Conservation (phyloP, 768 basidiomycete genomes). For the Collybia mongolica region DNA sequence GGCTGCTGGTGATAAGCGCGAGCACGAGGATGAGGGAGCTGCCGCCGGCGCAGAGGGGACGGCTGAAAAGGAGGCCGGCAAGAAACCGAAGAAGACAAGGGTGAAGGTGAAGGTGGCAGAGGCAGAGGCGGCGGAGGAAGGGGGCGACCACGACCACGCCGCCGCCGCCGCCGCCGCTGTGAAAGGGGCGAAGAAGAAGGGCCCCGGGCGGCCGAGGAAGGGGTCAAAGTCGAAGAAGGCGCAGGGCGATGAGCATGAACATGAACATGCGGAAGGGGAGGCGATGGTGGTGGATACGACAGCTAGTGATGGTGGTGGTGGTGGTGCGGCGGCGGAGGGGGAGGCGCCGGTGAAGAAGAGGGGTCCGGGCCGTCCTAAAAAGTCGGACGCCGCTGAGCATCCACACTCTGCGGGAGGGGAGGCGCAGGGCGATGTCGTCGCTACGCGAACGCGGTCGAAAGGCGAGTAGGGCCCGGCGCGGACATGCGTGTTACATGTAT, state of each 20-base stretch:
- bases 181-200: constrained; percentile 11
- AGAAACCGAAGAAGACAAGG: constrained; percentile 25
- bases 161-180: too few species aligned
- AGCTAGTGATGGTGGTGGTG: too few species aligned
- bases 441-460: constrained; percentile 15
- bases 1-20: constrained; percentile 10
- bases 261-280: constrained; percentile 2
- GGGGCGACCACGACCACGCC: background rate
- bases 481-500: background rate
- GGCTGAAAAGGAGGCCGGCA: constrained; percentile 16
- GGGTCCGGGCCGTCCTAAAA: constrained; percentile 11
- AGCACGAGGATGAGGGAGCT: constrained; percentile 6
- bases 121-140: constrained; percentile 7
- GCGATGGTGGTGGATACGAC: background rate
- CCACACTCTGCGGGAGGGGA: background rate
- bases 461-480: constrained; percentile 1
- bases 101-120: constrained; percentile 1
- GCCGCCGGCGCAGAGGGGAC: constrained; percentile 7
- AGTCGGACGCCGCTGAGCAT: constrained; percentile 7
- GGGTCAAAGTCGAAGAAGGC: constrained; percentile 8
- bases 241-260: too few species aligned
- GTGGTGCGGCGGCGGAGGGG: too few species aligned
- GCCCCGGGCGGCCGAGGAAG: constrained; percentile 16
- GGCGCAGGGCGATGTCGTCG: constrained; percentile 7
- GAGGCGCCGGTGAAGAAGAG: constrained; percentile 8